Conservation (phyloP, 805 yeast genomes). For the Nakazawaea sp. region DNA sequence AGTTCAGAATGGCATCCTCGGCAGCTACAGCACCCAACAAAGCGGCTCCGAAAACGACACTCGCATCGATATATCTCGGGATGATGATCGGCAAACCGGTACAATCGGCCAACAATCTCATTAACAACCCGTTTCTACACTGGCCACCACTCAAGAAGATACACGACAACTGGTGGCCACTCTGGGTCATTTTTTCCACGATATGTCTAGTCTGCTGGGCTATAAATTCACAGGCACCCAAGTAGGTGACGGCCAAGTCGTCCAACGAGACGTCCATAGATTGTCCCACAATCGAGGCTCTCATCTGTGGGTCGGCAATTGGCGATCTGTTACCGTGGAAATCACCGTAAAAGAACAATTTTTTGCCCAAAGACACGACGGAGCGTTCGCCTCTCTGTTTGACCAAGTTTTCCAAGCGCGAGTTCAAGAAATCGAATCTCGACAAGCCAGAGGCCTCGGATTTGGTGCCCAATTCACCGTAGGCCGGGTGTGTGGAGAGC, state of each 20-base stretch:
- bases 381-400: conserved; percentile 54
- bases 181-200: conserved; percentile 70
- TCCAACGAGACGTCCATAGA: conserved; percentile 85
- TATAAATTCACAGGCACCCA: conserved; percentile 94
- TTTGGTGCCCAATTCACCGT: conserved; percentile 56
- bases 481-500: conserved; percentile 83
- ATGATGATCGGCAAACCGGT: conserved; percentile 88
- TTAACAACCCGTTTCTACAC: conserved; percentile 83
- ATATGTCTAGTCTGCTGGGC: conserved; percentile 97
- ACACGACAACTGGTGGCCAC: conserved; percentile 72
- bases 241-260: conserved; percentile 76
- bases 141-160: conserved; percentile 96
- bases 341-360: conserved; percentile 91
- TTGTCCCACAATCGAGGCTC: conserved; percentile 87
- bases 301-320: conserved; percentile 92
- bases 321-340: conserved; percentile 96
- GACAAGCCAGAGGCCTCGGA: conserved; percentile 67
- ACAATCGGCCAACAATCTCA: conserved; percentile 87
- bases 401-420: conserved; percentile 61
- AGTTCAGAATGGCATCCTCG: conserved; percentile 42
- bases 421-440: conserved; percentile 78
- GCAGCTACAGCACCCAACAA: conserved; percentile 93
- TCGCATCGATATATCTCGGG: conserved; percentile 93
- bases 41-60: conserved; percentile 96
- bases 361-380: conserved; percentile 74